Base-by-base conservation (phyloP, 169 alveolate species). In the Plasmodium billcollinsi region DNA sequence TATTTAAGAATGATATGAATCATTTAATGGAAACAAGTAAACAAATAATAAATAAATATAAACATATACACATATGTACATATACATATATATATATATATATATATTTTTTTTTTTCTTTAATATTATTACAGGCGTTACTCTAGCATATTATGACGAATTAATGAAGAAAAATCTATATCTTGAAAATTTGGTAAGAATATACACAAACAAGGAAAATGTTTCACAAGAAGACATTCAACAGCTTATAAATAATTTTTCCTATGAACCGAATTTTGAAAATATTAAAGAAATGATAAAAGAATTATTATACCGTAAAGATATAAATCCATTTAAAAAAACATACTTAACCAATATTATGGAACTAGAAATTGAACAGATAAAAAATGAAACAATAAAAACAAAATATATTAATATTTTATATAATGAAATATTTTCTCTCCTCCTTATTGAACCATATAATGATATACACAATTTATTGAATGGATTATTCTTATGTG, bases 391-490 rank as follows among this genome's bases (percentile, higher is more conserved):
- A 33, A 73, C 61, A 8, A 63, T 72, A 8, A 54, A 71, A 73
- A 58, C 54, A 43, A 73, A 50, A 11, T 86, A 86, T 67, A 33
- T 59, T 20, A 20, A 86, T 52, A n/a, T 86, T 29, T 54, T 86
- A 39, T 73, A 86, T 58, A 56, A 62, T 43, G 92, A 86, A 66
- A 11, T 86, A 62, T 72, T 18, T 39, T 70, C 88, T 15, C 50
- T 86, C 29, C 73, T 86, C 43, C 66, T 56, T 9, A 71, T 47
- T 86, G 92, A 88, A 1, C 56, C 65, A n/a, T 72, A 86, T 54
- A 45, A 47, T 43, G 56, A 86, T 62, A 20, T 73, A 21, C 58
- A 86, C 43, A 73, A 70, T 54, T 50, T 86, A 61, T n/a, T 86
- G 39, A 62, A 71, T 2, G 92, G 73, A 14, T 73, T 86, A 6